Evolutionary conservation across 2,329 filamentous ascomycete species (phyloP).

Genomic region (Trichoderma atroviride): DNA sequence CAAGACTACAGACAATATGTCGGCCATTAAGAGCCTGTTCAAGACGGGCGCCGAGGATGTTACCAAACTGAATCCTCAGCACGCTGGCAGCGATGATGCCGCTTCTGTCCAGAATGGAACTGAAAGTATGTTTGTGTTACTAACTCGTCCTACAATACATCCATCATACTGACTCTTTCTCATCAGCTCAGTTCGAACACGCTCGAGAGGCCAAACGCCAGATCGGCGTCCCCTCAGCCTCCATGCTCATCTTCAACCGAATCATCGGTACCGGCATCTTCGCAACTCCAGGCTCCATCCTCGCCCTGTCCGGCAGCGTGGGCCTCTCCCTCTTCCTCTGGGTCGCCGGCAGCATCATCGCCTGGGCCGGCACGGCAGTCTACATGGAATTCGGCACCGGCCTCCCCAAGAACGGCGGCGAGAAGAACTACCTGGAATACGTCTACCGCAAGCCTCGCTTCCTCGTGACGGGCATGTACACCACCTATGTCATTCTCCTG

Average conservation of each 20-base stretch:
- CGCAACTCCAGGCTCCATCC: conserved; percentile 62
- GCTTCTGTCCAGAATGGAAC: conserved; percentile 22
- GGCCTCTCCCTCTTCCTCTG: conserved; percentile 65
- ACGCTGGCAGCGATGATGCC: conserved; percentile 16
- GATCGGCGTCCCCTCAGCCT: conserved; percentile 58
- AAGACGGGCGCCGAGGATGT: conserved; percentile 10
- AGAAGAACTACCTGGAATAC: conserved; percentile 69
- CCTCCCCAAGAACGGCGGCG: conserved; percentile 65
- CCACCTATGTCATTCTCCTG: conserved; percentile 63
- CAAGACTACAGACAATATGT: conserved; percentile 1
- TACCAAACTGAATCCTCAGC: conserved; percentile 6
- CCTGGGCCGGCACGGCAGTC: conserved; percentile 63
- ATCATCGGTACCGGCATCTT: conserved; percentile 71
- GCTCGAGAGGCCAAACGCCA: conserved; percentile 55
- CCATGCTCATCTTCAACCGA: conserved; percentile 65
- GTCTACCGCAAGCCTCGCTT: conserved; percentile 64
- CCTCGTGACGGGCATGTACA: conserved; percentile 62
- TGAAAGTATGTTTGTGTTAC: not conserved
- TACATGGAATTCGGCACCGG: conserved; percentile 69
- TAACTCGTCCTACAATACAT: not conserved
- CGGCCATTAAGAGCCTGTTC: conserved; percentile 10
- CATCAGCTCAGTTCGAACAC: conserved; percentile 39
- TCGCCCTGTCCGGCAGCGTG: conserved; percentile 60
- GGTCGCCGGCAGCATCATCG: conserved; percentile 64
- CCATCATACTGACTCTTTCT: not conserved